Evolutionary conservation across 2,329 filamentous ascomycete species (phyloP).

Genomic region (Trichocomaceae sp.): DNA sequence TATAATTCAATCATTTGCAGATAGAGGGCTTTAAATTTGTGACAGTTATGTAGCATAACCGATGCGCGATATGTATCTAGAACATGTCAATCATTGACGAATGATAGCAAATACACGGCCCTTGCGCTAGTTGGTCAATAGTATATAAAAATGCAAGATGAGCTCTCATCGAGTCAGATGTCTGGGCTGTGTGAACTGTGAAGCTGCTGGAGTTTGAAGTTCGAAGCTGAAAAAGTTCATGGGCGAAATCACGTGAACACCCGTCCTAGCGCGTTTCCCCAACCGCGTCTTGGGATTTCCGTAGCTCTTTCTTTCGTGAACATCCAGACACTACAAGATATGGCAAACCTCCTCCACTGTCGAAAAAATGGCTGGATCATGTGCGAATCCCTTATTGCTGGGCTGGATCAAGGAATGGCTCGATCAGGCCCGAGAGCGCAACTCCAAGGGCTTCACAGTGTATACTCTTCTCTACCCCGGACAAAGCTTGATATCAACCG

Average conservation of each 20-base stretch:
- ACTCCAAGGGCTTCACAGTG: slow-evolving; percentile 59
- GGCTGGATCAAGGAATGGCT: slow-evolving; percentile 73
- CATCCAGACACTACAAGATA: background rate
- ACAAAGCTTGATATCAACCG: background rate
- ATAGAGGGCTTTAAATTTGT: background rate
- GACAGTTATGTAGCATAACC: too few relatives aligned
- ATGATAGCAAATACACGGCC: too few relatives aligned
- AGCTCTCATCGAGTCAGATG: too few relatives aligned
- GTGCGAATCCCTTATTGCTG: slow-evolving; percentile 65
- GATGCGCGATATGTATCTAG: too few relatives aligned
- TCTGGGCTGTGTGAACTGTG: too few relatives aligned
- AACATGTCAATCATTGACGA: too few relatives aligned
- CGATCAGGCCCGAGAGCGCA: slow-evolving; percentile 60
- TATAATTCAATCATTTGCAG: too few relatives aligned
- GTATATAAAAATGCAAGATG: too few relatives aligned
- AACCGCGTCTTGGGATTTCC: background rate
- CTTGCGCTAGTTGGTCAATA: too few relatives aligned
- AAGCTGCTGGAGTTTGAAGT: too few relatives aligned
- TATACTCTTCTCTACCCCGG: slow-evolving; percentile 22
- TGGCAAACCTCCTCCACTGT: background rate
- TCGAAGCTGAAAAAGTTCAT: too few relatives aligned
- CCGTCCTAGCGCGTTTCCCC: slow-evolving; percentile 6
- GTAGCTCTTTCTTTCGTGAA: background rate
- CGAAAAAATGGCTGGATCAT: slow-evolving; percentile 35
- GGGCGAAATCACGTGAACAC: background rate